These are phyloP conservation scores for Pilasporangium apinafurcum DNA, from an alignment of 352 stramenopile species.

Conservation along the genomic window DNA sequence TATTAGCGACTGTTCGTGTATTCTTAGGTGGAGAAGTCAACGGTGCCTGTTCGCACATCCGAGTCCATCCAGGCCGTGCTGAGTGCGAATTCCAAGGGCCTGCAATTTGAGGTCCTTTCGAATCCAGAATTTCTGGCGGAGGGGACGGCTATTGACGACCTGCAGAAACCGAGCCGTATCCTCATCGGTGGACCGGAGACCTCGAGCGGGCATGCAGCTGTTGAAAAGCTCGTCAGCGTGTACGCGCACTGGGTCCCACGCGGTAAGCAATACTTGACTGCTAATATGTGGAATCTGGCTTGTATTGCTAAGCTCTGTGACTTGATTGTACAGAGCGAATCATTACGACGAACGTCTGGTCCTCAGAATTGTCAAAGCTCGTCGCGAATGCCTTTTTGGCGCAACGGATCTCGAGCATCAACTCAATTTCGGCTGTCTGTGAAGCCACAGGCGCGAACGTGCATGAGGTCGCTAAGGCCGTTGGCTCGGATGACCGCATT, in stretches of 20 bases:
- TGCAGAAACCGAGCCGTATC: constrained; percentile 94
- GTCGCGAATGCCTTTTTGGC: constrained; percentile 99
- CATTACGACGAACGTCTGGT: constrained; percentile 99
- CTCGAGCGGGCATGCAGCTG: constrained; percentile 73
- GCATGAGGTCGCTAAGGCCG: constrained; percentile 94
- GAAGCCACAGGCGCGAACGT: constrained; percentile 98
- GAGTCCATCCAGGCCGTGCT: constrained; percentile 96
- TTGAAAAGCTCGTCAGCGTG: constrained; percentile 91
- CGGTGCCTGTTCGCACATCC: constrained; percentile 97
- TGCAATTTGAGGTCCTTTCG: constrained; percentile 96
- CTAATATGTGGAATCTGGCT: no score
- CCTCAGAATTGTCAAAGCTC: constrained; percentile 99
- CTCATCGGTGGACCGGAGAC: constrained; percentile 97
- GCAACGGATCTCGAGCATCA: constrained; percentile 99
- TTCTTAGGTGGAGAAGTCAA: constrained; percentile 99
- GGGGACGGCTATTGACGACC: constrained; percentile 96
- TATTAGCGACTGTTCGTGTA: no score
- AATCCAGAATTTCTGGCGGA: constrained; percentile 99
- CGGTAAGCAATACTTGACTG: constrained; percentile 9
- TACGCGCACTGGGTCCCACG: constrained; percentile 98
- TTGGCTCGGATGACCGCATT: constrained; percentile 98
- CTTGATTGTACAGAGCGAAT: constrained; percentile 78
- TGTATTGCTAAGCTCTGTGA: neutral
- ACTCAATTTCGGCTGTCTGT: constrained; percentile 99
- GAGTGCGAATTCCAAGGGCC: constrained; percentile 89